phyloP scores from a whole-genome alignment of 371 early-diverging fungal species.

The Dichotomocladium elegans region DNA sequence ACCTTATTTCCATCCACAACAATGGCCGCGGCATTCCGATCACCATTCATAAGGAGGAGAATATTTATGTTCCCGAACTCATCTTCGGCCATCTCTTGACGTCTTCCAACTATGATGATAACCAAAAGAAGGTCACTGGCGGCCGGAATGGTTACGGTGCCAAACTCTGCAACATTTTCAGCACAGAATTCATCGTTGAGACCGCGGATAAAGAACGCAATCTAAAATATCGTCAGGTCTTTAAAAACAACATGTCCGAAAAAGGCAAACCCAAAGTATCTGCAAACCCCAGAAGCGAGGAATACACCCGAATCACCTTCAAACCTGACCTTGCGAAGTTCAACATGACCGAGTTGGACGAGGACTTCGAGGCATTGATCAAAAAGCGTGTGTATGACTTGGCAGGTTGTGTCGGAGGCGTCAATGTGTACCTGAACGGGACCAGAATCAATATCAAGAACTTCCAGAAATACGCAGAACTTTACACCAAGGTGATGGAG shows the following conservation, averaged over 20 bases:
- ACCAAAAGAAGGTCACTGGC: conserved; percentile 98
- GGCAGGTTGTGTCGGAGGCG: conserved; percentile 87
- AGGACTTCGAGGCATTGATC: conserved; percentile 87
- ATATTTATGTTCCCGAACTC: conserved; percentile 97
- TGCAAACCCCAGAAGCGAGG: conserved; percentile 52
- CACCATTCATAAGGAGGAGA: conserved; percentile 91
- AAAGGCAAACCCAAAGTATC: conserved; percentile 76
- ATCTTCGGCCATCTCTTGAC: conserved; percentile 99
- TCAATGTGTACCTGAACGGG: conserved; percentile 94
- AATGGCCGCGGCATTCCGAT: conserved; percentile 99
- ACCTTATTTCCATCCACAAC: conserved; percentile 90
- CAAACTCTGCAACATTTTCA: conserved; percentile 99
- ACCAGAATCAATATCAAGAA: conserved; percentile 77
- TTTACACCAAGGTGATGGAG: conserved; percentile 66
- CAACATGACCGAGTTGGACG: conserved; percentile 84
- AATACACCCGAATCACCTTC: conserved; percentile 95
- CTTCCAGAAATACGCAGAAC: conserved; percentile 92
- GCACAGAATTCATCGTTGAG: conserved; percentile 95
- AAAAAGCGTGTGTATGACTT: conserved; percentile 98
- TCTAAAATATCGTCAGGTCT: conserved; percentile 84
- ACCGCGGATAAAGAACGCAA: conserved; percentile 81
- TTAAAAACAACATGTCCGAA: conserved; percentile 85
- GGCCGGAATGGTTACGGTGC: conserved; percentile 99
- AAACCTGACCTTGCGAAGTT: conserved; percentile 96
- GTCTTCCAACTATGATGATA: conserved; percentile 98